Percentiles rank a stretch among this genome's conserved stretches.
Conservation (phyloP, 768 basidiomycete genomes). For the Tephrocybe sp. region DNA sequence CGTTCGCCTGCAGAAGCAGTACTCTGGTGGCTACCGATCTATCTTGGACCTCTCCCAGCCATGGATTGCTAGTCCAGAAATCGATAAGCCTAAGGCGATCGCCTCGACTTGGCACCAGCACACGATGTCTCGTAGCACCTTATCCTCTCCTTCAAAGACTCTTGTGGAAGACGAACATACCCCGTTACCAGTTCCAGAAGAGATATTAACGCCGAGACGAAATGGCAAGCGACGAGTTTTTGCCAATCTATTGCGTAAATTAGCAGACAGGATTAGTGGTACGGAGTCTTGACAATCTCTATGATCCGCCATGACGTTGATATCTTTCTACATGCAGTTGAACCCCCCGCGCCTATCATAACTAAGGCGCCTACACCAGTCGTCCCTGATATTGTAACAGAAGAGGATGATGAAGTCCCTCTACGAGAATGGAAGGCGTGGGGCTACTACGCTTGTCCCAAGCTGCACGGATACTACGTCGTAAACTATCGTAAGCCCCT, state of each 20-base stretch:
- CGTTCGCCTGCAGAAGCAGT: constrained; percentile 14
- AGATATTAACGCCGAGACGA: background rate
- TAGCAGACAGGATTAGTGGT: constrained; percentile 12
- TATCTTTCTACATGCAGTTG: background rate
- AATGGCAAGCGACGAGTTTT: background rate
- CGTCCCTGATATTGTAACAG: too few relatives aligned
- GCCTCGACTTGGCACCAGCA: constrained; percentile 21
- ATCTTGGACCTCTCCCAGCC: constrained; percentile 21
- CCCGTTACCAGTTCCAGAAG: background rate
- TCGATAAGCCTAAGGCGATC: constrained; percentile 19
- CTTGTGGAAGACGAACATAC: background rate
- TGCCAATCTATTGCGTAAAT: constrained; percentile 1
- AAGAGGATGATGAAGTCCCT: background rate
- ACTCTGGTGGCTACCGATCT: constrained; percentile 29
- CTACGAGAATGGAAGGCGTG: constrained; percentile 50
- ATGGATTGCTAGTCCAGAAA: constrained; percentile 25
- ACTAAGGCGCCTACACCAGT: background rate
- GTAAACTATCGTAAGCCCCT: constrained; percentile 40
- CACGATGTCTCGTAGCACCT: background rate
- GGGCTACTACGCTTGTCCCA: constrained; percentile 52
- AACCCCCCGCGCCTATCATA: background rate
- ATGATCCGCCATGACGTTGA: background rate
- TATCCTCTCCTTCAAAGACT: background rate
- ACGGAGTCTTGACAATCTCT: background rate
- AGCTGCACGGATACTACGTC: constrained; percentile 35